Evolutionary conservation across 306 rosid species (phyloP), one percentile per base, ranked within the genome.

Genomic region (Medicago arabica): DNA sequence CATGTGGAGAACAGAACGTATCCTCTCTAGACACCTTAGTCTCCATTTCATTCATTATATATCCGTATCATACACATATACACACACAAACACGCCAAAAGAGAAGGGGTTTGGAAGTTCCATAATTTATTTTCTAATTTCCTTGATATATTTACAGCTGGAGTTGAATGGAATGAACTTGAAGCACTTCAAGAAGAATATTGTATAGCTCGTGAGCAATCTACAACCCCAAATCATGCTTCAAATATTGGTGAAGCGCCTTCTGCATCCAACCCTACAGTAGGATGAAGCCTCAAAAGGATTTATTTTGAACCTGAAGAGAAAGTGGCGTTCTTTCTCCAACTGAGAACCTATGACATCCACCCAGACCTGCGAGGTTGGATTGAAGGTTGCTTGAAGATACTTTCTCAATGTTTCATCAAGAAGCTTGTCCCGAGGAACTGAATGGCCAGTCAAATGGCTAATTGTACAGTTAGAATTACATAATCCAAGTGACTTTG

Each of bases 1-100:
- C 81, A 92, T 95, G 85, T 95, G 97, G 97, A 90, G 92, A 85
- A 81, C 96, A 63, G 98, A 90, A 67, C 69, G 97, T 95, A 95
- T 86, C 81, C 90, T 86, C 63, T 14, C 70, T 19, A 8, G 51
- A 76, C 78, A 67, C 69, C 49, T 18, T 34, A 54, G 50, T 17
- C 36, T 64, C 68, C 49, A 17, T 75, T 68, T 25, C 69, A 16
- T 70, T 75, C 58, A 25, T 14, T 61, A 12, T 28, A 8, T 14
- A 19, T 23, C 0, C 49, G 14, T 61, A 39, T 15, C 38, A 34
- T 34, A 34, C 38, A 34, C 38, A 34, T 31, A 31, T 34, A 34
- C 36, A n/a, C 60, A 19, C 8, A 28, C 69, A 70, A 28, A 61
- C 49, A 8, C 17, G 15, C 34, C 63, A 41, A 36, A 34, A 63